Percentiles rank a stretch among this genome's conserved stretches.
These are phyloP conservation scores for Cardamine occulta DNA, from an alignment of 345 rosid species.

Conservation along the genomic window DNA sequence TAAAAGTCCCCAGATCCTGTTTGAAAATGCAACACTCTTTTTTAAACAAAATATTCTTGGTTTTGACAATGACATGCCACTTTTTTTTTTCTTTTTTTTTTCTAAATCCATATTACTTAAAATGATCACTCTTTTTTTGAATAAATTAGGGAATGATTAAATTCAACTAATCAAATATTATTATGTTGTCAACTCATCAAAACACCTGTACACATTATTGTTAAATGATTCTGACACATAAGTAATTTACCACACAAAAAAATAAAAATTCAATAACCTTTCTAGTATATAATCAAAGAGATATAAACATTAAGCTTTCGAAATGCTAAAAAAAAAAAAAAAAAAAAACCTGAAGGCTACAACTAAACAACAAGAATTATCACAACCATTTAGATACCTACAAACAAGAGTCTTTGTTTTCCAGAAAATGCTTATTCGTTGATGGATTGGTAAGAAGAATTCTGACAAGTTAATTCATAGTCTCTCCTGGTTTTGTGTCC, in stretches of 20 bases:
- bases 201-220: background rate
- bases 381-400: conserved; percentile 33
- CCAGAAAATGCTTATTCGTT: conserved; percentile 35
- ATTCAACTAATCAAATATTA: no score
- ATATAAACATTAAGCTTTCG: conserved; percentile 25
- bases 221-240: conserved; percentile 2
- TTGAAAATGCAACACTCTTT: conserved; percentile 14
- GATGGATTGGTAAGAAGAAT: conserved; percentile 30
- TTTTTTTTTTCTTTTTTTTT: background rate
- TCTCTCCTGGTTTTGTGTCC: conserved; percentile 37
- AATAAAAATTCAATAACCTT: background rate
- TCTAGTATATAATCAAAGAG: conserved; percentile 13
- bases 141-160: background rate
- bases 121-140: background rate
- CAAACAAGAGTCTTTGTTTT: conserved; percentile 27
- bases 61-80: conserved; percentile 27
- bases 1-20: background rate
- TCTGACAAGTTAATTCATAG: conserved; percentile 30
- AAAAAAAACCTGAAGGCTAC: conserved; percentile 21
- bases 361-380: conserved; percentile 32
- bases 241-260: background rate
- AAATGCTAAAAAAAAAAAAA: conserved; percentile 10
- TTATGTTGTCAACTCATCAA: background rate
- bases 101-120: background rate
- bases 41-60: conserved; percentile 27